Evolutionary conservation across 257 asterid species (phyloP).

Genomic region (Galeopsis tetrahit): DNA sequence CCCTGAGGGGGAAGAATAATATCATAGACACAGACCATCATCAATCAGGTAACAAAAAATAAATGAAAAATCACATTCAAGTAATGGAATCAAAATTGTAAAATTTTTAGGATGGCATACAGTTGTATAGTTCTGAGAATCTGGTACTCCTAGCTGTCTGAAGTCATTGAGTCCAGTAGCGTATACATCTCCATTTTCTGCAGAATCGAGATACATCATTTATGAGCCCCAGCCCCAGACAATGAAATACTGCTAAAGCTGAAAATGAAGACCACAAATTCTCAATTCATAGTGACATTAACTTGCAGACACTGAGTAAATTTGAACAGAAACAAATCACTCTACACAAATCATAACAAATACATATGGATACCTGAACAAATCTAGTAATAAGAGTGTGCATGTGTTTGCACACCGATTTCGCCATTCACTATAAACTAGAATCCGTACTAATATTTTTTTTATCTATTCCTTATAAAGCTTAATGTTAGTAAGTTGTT

Average conservation of each 20-base stretch:
- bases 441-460: not conserved
- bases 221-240: constrained; percentile 39
- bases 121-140: constrained; percentile 55
- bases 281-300: constrained; percentile 8
- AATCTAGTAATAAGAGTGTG: constrained; percentile 13
- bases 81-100: constrained; percentile 6
- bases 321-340: constrained; percentile 16
- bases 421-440: not conserved
- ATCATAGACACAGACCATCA: not conserved
- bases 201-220: constrained; percentile 38
- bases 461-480: not conserved
- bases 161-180: constrained; percentile 94
- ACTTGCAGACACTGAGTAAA: not conserved
- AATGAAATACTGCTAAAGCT: constrained; percentile 26
- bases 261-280: constrained; percentile 1
- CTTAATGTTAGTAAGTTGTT: not conserved
- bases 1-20: not conserved
- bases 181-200: constrained; percentile 89
- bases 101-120: constrained; percentile 61
- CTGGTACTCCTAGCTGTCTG: constrained; percentile 90
- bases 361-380: constrained; percentile 1
- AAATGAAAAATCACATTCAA: not conserved
- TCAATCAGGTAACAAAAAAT: not conserved
- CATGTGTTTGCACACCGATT: not conserved
- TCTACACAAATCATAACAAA: not conserved